Percentiles rank a stretch among this genome's conserved stretches.
Evolutionary conservation across 306 rosid species (phyloP).

Genomic region (Castanea sativa): DNA sequence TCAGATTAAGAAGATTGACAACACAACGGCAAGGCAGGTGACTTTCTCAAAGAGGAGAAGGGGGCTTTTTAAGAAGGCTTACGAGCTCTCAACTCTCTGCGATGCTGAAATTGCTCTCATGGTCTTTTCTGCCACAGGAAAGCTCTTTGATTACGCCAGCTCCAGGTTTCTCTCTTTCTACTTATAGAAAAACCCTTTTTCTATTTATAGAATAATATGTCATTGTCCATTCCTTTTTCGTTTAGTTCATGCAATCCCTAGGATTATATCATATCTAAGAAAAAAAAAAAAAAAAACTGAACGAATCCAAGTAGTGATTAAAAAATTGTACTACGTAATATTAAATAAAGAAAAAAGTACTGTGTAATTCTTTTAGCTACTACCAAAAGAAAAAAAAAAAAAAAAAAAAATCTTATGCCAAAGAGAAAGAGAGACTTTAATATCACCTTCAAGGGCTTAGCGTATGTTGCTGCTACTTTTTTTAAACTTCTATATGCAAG

Average conservation of each 20-base stretch:
- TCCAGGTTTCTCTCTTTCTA: constrained; percentile 27
- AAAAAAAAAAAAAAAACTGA: no score
- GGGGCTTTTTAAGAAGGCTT: constrained; percentile 46
- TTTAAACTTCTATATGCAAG: not conserved
- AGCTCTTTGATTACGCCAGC: constrained; percentile 34
- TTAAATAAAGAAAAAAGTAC: not conserved
- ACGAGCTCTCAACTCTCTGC: constrained; percentile 43
- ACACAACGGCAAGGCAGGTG: constrained; percentile 38
- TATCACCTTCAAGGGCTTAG: not conserved
- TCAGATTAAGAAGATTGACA: constrained; percentile 43
- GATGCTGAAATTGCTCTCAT: constrained; percentile 45
- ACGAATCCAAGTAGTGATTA: not conserved
- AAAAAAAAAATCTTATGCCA: not conserved
- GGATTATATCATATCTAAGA: no score
- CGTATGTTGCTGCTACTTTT: not conserved
- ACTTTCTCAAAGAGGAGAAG: constrained; percentile 43
- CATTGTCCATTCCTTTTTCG: no score
- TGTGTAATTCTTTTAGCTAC: not conserved
- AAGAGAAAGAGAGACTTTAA: not conserved
- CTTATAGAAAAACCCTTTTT: not conserved
- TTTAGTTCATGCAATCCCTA: no score
- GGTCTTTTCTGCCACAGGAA: constrained; percentile 37
- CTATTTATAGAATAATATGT: no score
- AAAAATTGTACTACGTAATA: not conserved
- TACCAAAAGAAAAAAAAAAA: not conserved